Evolutionary conservation across 371 early-diverging fungal genomes (phyloP), one percentile per base, ranked within the genome.

Genomic region (Funneliformis caledonium): DNA sequence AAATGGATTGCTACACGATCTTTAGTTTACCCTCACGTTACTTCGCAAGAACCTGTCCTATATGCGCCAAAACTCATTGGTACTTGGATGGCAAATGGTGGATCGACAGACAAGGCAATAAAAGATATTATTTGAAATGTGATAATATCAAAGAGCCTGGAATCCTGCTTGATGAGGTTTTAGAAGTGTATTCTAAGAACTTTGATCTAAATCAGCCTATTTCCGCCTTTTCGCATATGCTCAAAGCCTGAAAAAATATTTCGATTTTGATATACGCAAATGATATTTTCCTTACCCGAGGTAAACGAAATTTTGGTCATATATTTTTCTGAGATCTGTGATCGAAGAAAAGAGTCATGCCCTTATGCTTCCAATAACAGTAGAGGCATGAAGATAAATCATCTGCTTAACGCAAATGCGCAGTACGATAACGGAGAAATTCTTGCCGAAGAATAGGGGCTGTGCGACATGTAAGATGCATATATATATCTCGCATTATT

Each of bases 111-210:
- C 45, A 61, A 75, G 42, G 61, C 42, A 75, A 61, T 59, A 75
- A 75, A 60, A 33, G 0, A 16, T 75, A 60, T 75, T 75, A 61
- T 75, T 61, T 61, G 76, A 14, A 37, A 14, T 75, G 76, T 37
- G 61, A 60, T 75, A 42, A 75, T 42, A n/a, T 75, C 56, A 75
- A 56, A 73, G 56, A 73, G 47, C 73, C 73, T 7, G 61, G 45
- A 42, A 75, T 75, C 42, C 60, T 33, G 22, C 31, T 75, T 60
- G 61, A 59, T 75, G 75, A 75, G 76, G 62, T 60, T 1, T 61
- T 75, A 75, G 62, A 75, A 75, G 6, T 59, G 5, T 75, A 61
- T 75, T 26, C 76, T 61, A 19, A 75, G 59, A 60, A 75, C n/a
- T 43, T n/a, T 7, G 14, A 52, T 45, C 6, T 26, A 16, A 72